A percentile compares a stretch with the other conserved stretches of the same genome.
phyloP scores from a whole-genome alignment of 768 basidiomycete species.

The Mycena indigotica region DNA sequence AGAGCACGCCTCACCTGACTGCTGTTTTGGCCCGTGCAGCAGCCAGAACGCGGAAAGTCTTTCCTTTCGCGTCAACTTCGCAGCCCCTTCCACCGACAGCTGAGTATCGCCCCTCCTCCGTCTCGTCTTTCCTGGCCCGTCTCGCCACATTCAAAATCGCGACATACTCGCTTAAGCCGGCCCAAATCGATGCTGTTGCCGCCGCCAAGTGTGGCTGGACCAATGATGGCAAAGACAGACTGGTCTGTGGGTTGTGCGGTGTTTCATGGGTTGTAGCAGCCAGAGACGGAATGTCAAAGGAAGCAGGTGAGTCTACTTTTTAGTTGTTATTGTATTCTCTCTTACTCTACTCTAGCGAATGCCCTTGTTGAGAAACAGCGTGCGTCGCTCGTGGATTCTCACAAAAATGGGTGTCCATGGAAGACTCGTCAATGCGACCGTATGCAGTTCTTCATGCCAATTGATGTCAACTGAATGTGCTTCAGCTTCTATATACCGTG shows the following conservation, averaged over 20 bases:
- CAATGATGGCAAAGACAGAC: conserved; percentile 79
- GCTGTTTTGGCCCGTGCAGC: conserved; percentile 73
- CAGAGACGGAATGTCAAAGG: conserved; percentile 69
- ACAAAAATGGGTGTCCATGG: conserved; percentile 87
- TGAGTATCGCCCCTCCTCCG: conserved; percentile 81
- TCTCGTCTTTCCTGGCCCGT: conserved; percentile 69
- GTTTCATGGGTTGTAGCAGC: conserved; percentile 75
- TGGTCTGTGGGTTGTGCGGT: conserved; percentile 72
- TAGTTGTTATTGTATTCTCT: not conserved
- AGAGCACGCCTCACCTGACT: conserved; percentile 67
- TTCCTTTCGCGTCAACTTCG: conserved; percentile 42
- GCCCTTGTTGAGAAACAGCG: conserved; percentile 76
- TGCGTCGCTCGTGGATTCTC: conserved; percentile 61
- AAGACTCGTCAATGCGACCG: conserved; percentile 78
- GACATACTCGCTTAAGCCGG: conserved; percentile 79
- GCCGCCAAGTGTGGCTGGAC: conserved; percentile 83
- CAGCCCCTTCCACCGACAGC: conserved; percentile 42
- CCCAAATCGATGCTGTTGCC: conserved; percentile 73
- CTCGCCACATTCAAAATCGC: conserved; percentile 77
- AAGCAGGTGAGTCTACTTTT: conserved; percentile 64
- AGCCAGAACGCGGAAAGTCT: conserved; percentile 51
- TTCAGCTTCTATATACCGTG: conserved; percentile 69
- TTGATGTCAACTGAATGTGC: not conserved
- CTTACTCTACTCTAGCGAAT: conserved; percentile 49
- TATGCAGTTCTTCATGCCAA: conserved; percentile 36